Evolutionary conservation across 176 grass and related monocot genomes (phyloP), one percentile per base, ranked within the genome.

Genomic region (Alloteropsis semialata): DNA sequence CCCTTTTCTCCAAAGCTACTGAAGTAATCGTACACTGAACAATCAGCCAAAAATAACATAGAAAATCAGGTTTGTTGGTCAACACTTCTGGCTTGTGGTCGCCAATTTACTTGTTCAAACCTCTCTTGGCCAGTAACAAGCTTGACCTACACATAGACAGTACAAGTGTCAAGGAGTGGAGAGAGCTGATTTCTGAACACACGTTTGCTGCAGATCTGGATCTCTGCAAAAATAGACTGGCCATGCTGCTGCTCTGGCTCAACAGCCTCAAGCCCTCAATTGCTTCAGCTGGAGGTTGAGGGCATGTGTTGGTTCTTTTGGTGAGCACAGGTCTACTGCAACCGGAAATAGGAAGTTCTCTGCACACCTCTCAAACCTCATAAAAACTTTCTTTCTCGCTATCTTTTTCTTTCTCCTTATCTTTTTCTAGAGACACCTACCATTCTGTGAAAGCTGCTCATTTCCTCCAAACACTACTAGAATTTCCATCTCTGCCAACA

Each of bases 301-400:
- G 45, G 59, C 62, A 82, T 14, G 50, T 63, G 73, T 54, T n/a
- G n/a, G n/a, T n/a, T 54, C 65, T 83, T 83, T 78, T 43, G 65
- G 24, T 83, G 74, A 83, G 71, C 69, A 69, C 21, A 81, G 53
- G 69, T 68, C 17, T 76, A 18, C 42, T 42, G 51, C 44, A 81
- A 59, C 71, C 55, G 81, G 77, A 68, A 84, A 80, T 75, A 78
- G 76, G 81, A 36, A 60, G 65, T 75, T 50, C 16, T 44, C 34
- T 75, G 62, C 41, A 70, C 17, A 39, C 74, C 48, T 88, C 44
- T 49, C 54, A 78, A 53, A 58, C 54, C 19, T 42, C 21, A 34
- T 10, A 64, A 49, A 48, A 69, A 51, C 54, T 48, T 37, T 62
- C 21, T 55, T 29, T 12, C 28, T 65, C 16, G 19, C 30, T 38